Evolutionary conservation across 2,329 filamentous ascomycete species (phyloP).

Genomic region (Chrysosporium keratinophilum): DNA sequence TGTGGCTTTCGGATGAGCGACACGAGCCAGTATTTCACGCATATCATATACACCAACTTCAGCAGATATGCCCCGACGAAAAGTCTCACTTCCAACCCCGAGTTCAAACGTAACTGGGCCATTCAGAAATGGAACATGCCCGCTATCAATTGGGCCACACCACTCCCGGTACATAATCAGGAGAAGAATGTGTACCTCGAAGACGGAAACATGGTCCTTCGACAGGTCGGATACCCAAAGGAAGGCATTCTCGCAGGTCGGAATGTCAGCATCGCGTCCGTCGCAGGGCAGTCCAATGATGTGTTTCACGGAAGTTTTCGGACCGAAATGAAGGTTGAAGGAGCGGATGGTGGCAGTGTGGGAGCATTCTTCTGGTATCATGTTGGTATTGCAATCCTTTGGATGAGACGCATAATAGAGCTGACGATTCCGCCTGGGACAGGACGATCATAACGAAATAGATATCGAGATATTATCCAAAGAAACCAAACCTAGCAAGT

Average conservation of each 20-base stretch:
- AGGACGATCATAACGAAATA: slow-evolving; percentile 24
- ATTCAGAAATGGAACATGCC: slow-evolving; percentile 22
- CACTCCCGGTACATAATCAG: slow-evolving; percentile 20
- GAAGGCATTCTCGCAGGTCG: slow-evolving; percentile 14
- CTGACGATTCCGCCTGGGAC: background rate
- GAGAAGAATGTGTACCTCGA: slow-evolving; percentile 22
- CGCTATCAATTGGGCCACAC: slow-evolving; percentile 18
- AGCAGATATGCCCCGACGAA: slow-evolving; percentile 16
- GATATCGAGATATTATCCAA: slow-evolving; percentile 23
- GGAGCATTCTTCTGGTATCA: slow-evolving; percentile 26
- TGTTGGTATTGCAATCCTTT: slow-evolving; percentile 15
- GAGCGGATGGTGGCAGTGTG: slow-evolving; percentile 22
- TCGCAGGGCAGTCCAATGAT: slow-evolving; percentile 19
- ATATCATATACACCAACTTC: slow-evolving; percentile 22
- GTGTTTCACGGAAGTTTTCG: slow-evolving; percentile 23
- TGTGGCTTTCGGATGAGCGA: slow-evolving; percentile 17
- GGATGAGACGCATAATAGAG: background rate
- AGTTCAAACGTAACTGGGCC: slow-evolving; percentile 21
- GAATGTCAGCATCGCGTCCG: slow-evolving; percentile 22
- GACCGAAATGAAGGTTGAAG: slow-evolving; percentile 21
- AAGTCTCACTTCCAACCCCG: slow-evolving; percentile 16
- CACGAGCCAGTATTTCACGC: slow-evolving; percentile 21
- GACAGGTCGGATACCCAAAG: slow-evolving; percentile 20
- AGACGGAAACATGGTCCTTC: slow-evolving; percentile 20
- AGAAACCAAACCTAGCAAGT: slow-evolving; percentile 19